Evolutionary conservation across 2,329 filamentous ascomycete species (phyloP).

Genomic region (Paraphaeosphaeria minitans): DNA sequence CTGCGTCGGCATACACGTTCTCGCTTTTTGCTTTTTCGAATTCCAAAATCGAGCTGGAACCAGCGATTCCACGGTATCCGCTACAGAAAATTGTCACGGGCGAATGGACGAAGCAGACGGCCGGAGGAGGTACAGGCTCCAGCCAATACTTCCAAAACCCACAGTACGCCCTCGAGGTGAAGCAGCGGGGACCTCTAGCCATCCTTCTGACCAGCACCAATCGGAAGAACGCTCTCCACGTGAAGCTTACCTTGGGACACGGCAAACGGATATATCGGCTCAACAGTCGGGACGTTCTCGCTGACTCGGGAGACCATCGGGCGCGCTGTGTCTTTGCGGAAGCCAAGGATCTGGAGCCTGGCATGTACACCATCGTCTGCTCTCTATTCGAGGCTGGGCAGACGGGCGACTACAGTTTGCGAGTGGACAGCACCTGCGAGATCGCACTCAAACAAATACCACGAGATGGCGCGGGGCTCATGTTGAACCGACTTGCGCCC

Average conservation of each 20-base stretch:
- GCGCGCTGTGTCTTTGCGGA: constrained; percentile 76
- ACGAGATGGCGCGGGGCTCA: constrained; percentile 74
- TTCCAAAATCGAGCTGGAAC: constrained; percentile 62
- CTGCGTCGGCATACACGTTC: constrained; percentile 77
- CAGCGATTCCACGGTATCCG: constrained; percentile 65
- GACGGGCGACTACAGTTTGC: constrained; percentile 73
- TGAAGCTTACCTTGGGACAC: constrained; percentile 80
- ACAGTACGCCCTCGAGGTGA: constrained; percentile 73
- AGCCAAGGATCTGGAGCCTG: constrained; percentile 64
- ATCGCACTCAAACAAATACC: constrained; percentile 66
- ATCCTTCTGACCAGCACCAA: constrained; percentile 73
- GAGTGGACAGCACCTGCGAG: constrained; percentile 68
- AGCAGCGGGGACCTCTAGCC: constrained; percentile 65
- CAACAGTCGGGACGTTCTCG: constrained; percentile 75
- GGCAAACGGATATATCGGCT: constrained; percentile 74
- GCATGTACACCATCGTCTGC: constrained; percentile 84
- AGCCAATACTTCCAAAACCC: constrained; percentile 83
- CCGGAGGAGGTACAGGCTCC: constrained; percentile 82
- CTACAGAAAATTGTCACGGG: constrained; percentile 65
- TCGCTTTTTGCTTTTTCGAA: constrained; percentile 83
- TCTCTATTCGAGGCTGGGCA: constrained; percentile 88
- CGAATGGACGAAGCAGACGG: constrained; percentile 77
- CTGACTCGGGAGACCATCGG: constrained; percentile 86
- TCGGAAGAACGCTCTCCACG: constrained; percentile 75
- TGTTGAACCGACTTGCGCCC: constrained; percentile 64